phyloP scores from a whole-genome alignment of 169 alveolate genomes.

The Babesia ovata region DNA sequence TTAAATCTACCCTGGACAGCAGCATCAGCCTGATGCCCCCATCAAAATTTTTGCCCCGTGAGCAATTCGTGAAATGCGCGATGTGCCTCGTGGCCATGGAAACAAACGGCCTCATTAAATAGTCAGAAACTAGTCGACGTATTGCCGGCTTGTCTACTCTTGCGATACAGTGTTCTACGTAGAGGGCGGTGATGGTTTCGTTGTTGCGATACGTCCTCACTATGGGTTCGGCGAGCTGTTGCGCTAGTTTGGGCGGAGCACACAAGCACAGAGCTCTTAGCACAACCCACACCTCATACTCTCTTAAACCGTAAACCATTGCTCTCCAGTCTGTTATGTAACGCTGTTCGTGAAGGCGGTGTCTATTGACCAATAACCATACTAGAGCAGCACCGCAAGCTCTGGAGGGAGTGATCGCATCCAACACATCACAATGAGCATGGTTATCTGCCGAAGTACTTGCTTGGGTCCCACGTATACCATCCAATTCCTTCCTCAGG shows the following conservation, averaged over 20 bases:
- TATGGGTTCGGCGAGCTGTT: slow-evolving; percentile 16
- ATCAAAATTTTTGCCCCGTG: neutral
- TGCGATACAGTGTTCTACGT: slow-evolving; percentile 7
- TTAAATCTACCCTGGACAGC: slow-evolving; percentile 1
- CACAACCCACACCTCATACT: slow-evolving; percentile 2
- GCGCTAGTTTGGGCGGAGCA: neutral
- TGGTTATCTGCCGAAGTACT: neutral
- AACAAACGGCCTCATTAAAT: neutral
- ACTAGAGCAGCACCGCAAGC: slow-evolving; percentile 5
- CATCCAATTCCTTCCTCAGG: neutral
- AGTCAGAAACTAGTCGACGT: slow-evolving; percentile 1
- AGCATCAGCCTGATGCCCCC: slow-evolving; percentile 15
- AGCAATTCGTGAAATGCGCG: neutral
- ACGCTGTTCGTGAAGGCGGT: neutral
- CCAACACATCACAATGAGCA: neutral
- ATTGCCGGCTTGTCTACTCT: slow-evolving; percentile 14
- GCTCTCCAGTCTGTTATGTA: neutral
- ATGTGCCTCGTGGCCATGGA: slow-evolving; percentile 32
- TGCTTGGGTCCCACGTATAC: neutral
- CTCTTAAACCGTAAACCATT: neutral
- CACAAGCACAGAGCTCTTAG: neutral
- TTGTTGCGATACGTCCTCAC: slow-evolving; percentile 13
- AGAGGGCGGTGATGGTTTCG: slow-evolving; percentile 6
- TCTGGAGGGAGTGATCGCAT: slow-evolving; percentile 12
- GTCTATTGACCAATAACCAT: neutral